Evolutionary conservation across 768 basidiomycete genomes (phyloP), one percentile per base, ranked within the genome.

Genomic region (Amanita subjunquillea): DNA sequence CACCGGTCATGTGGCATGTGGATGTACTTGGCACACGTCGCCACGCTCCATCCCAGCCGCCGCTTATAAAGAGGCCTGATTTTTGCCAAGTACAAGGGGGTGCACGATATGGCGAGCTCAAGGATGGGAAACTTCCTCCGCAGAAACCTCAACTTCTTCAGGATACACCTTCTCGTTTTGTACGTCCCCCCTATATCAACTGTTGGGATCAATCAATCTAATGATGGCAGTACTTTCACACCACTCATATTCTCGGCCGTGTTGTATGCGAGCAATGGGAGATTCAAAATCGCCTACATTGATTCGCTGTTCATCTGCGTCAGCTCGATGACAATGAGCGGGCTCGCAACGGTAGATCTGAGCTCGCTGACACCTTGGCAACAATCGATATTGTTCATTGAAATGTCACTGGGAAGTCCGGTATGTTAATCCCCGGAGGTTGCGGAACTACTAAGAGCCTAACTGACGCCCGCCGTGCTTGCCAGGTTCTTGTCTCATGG

Each of bases 251-350:
- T 80, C 57, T 87, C 89, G 17, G 81, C 69, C 36, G 82, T 97
- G 49, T 79, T 96, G 61, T 96, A 88, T 61, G 90, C 82, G 23
- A 78, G 77, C 67, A 92, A 92, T 73, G 91, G 87, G 40, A 67
- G 70, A 44, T 78, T 77, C 59, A 81, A 77, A 42, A 77, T 92
- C 36, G 60, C 78, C 17, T 93, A 87, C 64, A 73, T 90, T 63
- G 91, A 93, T 62, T 75, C 80, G 4, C 74, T 92, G 32, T 93
- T 82, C 72, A 79, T 78, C 65, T 86, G 79, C 54, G 78, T 88
- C 61, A 86, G 82, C 64, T 80, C 86, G 12, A 80, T 91, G 72
- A 82, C 83, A 4, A 83, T 87, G 52, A 88, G 82, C 69, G 87
- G 87, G n/a, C 70, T 87, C 40, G 75, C 76, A 48, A 80, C 86